phyloP scores from a whole-genome alignment of 768 basidiomycete species.

The Rossbeevera mucosa region DNA sequence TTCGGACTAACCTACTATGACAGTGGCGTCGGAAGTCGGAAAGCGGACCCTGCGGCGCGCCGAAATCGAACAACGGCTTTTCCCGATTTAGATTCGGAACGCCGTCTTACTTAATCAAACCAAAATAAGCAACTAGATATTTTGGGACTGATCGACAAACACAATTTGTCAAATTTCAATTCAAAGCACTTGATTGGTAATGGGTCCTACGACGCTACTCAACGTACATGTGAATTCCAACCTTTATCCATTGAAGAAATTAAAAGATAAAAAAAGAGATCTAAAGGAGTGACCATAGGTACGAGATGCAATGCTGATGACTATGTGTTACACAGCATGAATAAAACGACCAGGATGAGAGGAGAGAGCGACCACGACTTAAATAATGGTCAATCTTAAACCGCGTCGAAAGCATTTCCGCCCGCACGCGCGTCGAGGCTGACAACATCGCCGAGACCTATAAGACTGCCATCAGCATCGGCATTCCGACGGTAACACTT shows the following conservation, averaged over 20 bases:
- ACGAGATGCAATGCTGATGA: slow-evolving; percentile 12
- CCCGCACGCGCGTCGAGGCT: slow-evolving; percentile 54
- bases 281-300: slow-evolving; percentile 19
- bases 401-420: slow-evolving; percentile 51
- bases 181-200: background rate
- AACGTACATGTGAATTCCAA: slow-evolving; percentile 3
- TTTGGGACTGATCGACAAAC: slow-evolving; percentile 2
- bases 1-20: background rate
- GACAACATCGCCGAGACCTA: slow-evolving; percentile 52
- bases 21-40: background rate
- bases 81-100: background rate
- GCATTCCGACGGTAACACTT: background rate
- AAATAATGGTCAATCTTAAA: slow-evolving; percentile 30
- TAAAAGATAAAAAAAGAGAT: slow-evolving; percentile 15
- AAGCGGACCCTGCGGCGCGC: background rate
- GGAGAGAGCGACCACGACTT: background rate
- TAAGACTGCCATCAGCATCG: background rate
- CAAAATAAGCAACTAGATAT: background rate
- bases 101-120: background rate
- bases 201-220: background rate
- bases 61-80: background rate
- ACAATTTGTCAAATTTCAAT: slow-evolving; percentile 3
- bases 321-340: slow-evolving; percentile 21
- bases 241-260: slow-evolving; percentile 18
- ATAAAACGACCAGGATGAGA: background rate